phyloP scores from a whole-genome alignment of 2,329 filamentous ascomycete species.

The Gaeumannomyces tritici region DNA sequence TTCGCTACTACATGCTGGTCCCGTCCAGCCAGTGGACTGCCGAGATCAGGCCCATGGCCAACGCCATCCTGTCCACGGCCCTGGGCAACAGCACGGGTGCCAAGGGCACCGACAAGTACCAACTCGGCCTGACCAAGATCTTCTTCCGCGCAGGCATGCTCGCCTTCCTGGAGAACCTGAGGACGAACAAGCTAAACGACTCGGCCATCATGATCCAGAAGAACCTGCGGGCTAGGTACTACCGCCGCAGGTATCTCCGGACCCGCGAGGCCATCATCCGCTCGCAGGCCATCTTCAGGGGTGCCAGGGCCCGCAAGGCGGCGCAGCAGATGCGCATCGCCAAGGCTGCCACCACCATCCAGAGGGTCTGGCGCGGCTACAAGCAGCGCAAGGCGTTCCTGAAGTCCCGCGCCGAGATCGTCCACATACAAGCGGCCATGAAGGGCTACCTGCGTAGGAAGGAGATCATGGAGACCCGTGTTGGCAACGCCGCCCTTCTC shows the following conservation, averaged over 20 bases:
- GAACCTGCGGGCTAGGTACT: constrained; percentile 92
- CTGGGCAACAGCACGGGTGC: constrained; percentile 62
- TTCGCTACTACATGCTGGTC: constrained; percentile 97
- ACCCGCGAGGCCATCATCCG: constrained; percentile 71
- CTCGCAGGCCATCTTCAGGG: constrained; percentile 71
- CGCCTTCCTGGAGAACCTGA: constrained; percentile 89
- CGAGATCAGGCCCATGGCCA: constrained; percentile 89
- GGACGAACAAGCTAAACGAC: constrained; percentile 81
- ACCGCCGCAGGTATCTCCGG: constrained; percentile 82
- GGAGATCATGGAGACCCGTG: constrained; percentile 85
- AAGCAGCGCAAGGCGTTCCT: constrained; percentile 79
- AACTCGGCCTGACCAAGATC: constrained; percentile 95
- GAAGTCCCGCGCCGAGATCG: constrained; percentile 69
- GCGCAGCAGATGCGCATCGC: constrained; percentile 74
- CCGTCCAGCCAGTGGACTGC: constrained; percentile 84
- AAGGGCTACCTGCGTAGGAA: constrained; percentile 89
- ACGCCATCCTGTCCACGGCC: constrained; percentile 81
- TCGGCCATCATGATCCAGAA: constrained; percentile 98
- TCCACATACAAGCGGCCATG: constrained; percentile 79
- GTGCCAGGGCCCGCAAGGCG: constrained; percentile 64
- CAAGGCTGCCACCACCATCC: constrained; percentile 87
- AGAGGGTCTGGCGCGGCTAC: constrained; percentile 87
- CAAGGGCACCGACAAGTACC: constrained; percentile 82
- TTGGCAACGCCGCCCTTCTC: constrained; percentile 80
- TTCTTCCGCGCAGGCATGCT: constrained; percentile 99